Base-by-base conservation (phyloP, 371 early-diverging fungal species). In the Mucor circinelloides region DNA sequence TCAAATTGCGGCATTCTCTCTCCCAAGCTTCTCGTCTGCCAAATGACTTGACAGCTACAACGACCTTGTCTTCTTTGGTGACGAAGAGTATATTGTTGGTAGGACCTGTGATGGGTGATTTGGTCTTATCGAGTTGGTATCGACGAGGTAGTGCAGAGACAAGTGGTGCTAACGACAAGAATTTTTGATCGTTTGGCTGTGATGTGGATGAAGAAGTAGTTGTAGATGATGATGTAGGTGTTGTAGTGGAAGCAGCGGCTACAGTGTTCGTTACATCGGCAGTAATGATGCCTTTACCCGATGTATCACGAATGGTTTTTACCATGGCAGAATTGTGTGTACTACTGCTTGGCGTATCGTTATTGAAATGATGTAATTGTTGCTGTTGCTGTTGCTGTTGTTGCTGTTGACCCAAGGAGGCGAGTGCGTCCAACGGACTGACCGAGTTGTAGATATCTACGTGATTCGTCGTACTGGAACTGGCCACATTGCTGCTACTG, bases 1-100 rank as follows among this genome's bases (percentile, higher is more conserved):
- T 74, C 42, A 83, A 58, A 0, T 77, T 75, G 3, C 77, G 71
- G 38, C 83, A 83, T 67, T 83, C 83, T 40, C 83, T 68, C 36
- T 83, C 83, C 83, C 83, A 83, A 25, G 83, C 81, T 68, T 83
- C 83, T 10, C 83, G 69, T 52, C 83, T 63, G n/a, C 78, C 81
- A 75, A 83, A 83, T 15, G 69, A 60, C 50, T 83, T 83, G 52
- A 83, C 70, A 3, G 76, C 73, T 4, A 68, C 71, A 3, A 34
- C 55, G 0, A n/a, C 28, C 6, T 60, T 30, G 2, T 62, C 58
- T 6, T 66, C 32, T 2, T 66, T 66, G 32, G 38, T 63, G 5
- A 69, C 79, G 70, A 73, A 83, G n/a, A 83, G 44, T 3, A 83
- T 72, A 15, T 64, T 71, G 17, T 83, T 83, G 21, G 76, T 63